Evolutionary conservation across 176 grass and related monocot genomes (phyloP).

Genomic region (Eleusine coracana): DNA sequence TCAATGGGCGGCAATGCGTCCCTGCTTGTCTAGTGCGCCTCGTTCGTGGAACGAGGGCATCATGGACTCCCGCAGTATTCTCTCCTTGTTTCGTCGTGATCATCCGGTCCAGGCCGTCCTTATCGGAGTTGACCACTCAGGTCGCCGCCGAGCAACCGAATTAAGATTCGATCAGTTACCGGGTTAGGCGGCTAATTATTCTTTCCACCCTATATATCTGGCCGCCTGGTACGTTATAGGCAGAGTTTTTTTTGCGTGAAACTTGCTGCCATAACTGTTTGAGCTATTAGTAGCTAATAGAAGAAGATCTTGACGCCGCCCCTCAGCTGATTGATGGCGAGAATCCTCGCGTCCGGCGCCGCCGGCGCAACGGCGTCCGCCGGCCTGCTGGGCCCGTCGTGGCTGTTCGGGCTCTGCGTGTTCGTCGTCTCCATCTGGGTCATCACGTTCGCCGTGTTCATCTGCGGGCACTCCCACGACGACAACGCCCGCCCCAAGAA

Average conservation of each 20-base stretch:
- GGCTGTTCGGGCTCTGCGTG: constrained; percentile 30
- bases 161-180: too few relatives aligned
- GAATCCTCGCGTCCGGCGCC: neutral
- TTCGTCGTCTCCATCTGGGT: constrained; percentile 1
- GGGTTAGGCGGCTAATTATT: too few relatives aligned
- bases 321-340: constrained; percentile 21
- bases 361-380: neutral
- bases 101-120: too few relatives aligned
- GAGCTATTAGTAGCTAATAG: neutral
- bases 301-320: neutral
- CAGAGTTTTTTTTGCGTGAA: neutral
- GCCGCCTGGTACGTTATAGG: neutral
- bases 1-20: too few relatives aligned
- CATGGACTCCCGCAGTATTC: too few relatives aligned
- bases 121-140: too few relatives aligned
- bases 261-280: neutral
- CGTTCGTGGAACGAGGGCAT: too few relatives aligned
- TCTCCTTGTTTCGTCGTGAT: too few relatives aligned
- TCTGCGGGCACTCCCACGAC: constrained; percentile 35
- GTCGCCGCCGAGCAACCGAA: too few relatives aligned
- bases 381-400: neutral
- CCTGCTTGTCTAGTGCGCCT: too few relatives aligned
- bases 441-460: constrained; percentile 41
- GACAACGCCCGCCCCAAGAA: constrained; percentile 5
- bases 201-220: neutral